Percentiles rank a stretch among this genome's conserved stretches.
These are phyloP conservation scores for Porogramme epimiltina DNA, from an alignment of 1,284 basidiomycete species.

Conservation along the genomic window DNA sequence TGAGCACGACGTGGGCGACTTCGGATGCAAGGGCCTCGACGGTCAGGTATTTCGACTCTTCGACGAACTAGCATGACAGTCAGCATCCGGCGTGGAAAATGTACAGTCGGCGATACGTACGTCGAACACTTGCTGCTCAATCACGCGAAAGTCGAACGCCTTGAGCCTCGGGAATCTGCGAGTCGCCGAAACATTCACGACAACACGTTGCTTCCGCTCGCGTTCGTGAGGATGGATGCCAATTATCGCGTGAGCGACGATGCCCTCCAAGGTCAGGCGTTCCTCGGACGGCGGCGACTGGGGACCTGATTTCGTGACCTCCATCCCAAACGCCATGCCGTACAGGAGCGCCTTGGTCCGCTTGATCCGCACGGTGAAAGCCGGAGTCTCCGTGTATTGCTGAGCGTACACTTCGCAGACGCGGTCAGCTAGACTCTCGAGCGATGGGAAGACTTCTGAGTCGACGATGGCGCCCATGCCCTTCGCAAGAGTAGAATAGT, in stretches of 20 bases:
- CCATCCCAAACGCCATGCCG: constrained; percentile 47
- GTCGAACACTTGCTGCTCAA: constrained; percentile 41
- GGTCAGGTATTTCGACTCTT: constrained; percentile 61
- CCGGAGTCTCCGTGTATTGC: constrained; percentile 39
- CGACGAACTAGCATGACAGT: constrained; percentile 36
- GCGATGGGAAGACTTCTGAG: constrained; percentile 36
- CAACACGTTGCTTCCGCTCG: constrained; percentile 68
- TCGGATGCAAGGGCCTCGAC: constrained; percentile 74
- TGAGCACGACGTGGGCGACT: constrained; percentile 50
- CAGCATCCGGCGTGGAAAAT: constrained; percentile 1
- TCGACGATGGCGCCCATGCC: constrained; percentile 32
- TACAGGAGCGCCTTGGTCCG: constrained; percentile 59
- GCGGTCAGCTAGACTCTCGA: constrained; percentile 45
- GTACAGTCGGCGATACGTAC: constrained; percentile 33
- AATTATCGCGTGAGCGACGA: constrained; percentile 63
- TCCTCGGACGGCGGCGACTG: constrained; percentile 16
- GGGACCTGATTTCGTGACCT: constrained; percentile 34
- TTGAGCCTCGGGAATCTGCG: constrained; percentile 18
- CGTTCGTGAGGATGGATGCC: constrained; percentile 79
- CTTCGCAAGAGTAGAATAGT: constrained; percentile 55
- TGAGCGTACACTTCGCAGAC: constrained; percentile 45
- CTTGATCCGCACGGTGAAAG: constrained; percentile 43
- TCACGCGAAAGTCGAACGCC: constrained; percentile 39
- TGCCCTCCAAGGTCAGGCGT: constrained; percentile 46
- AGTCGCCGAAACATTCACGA: constrained; percentile 51